Percentiles rank a stretch among this genome's conserved stretches.
These are phyloP conservation scores for Trichophyton rubrum DNA, from an alignment of 2,329 filamentous ascomycete species.

Conservation along the genomic window DNA sequence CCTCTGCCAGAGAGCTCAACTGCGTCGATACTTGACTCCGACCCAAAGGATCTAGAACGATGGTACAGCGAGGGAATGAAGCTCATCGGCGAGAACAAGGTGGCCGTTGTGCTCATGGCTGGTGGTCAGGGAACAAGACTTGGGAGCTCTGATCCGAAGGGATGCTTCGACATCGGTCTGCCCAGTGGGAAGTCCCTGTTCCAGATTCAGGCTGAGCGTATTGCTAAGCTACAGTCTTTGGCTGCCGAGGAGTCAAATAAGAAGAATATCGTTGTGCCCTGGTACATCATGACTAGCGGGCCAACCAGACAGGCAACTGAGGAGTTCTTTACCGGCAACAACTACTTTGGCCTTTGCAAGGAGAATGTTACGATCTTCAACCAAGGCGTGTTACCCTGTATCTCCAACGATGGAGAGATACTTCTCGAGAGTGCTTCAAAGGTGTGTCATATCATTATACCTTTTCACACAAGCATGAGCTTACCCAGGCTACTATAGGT, in stretches of 20 bases:
- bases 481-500: slow-evolving; percentile 37
- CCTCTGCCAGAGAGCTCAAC: slow-evolving; percentile 76
- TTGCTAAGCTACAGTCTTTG: slow-evolving; percentile 70
- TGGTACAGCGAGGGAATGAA: slow-evolving; percentile 68
- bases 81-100: slow-evolving; percentile 55
- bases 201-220: slow-evolving; percentile 93
- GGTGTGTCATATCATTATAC: slow-evolving; percentile 29
- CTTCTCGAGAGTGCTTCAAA: slow-evolving; percentile 79
- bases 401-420: slow-evolving; percentile 96
- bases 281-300: slow-evolving; percentile 99
- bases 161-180: slow-evolving; percentile 91
- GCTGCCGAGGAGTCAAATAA: slow-evolving; percentile 57
- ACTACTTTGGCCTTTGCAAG: slow-evolving; percentile 77
- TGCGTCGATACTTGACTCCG: slow-evolving; percentile 84
- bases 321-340: slow-evolving; percentile 78
- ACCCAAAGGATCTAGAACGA: slow-evolving; percentile 59
- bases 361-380: slow-evolving; percentile 89
- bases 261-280: slow-evolving; percentile 59
- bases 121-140: slow-evolving; percentile 91
- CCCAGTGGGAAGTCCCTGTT: slow-evolving; percentile 90
- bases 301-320: slow-evolving; percentile 88
- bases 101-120: slow-evolving; percentile 87
- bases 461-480: slow-evolving; percentile 6
- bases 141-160: slow-evolving; percentile 90
- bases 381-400: slow-evolving; percentile 91